A percentile compares a stretch with the other conserved stretches of the same genome.
Conservation (phyloP, 345 rosid species). For the Bruguiera gymnorhiza region DNA sequence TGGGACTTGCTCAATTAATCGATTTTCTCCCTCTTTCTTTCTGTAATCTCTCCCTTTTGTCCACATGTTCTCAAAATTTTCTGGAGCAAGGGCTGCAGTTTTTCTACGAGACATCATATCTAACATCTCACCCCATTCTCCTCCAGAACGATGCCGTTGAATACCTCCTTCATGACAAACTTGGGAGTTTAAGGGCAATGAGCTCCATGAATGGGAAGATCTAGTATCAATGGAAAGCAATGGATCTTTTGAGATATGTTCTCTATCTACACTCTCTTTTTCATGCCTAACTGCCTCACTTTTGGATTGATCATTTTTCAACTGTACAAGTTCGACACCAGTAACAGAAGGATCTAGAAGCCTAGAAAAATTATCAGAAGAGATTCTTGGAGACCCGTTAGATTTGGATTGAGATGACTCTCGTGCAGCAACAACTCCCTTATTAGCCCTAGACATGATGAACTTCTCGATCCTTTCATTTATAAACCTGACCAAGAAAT, state of each 20-base stretch:
- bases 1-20: constrained; percentile 34
- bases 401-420: constrained; percentile 52
- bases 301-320: constrained; percentile 56
- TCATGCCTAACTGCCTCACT: constrained; percentile 30
- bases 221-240: constrained; percentile 80
- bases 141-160: constrained; percentile 45
- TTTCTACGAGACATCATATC: constrained; percentile 83
- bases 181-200: constrained; percentile 50
- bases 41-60: constrained; percentile 86
- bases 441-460: constrained; percentile 60
- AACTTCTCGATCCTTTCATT: constrained; percentile 86
- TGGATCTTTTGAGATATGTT: constrained; percentile 68
- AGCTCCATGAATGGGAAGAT: constrained; percentile 70
- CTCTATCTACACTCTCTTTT: constrained; percentile 38
- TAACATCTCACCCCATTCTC: constrained; percentile 78
- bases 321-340: constrained; percentile 91
- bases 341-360: constrained; percentile 73
- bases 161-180: constrained; percentile 42
- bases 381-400: constrained; percentile 53
- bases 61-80: constrained; percentile 96
- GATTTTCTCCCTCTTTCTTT: constrained; percentile 48
- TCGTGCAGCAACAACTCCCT: constrained; percentile 39
- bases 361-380: constrained; percentile 68
- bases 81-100: constrained; percentile 87
- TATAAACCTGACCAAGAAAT: constrained; percentile 60